Evolutionary conservation across 2,329 filamentous ascomycete species (phyloP).

Genomic region (Aspergillus hiratsukae): DNA sequence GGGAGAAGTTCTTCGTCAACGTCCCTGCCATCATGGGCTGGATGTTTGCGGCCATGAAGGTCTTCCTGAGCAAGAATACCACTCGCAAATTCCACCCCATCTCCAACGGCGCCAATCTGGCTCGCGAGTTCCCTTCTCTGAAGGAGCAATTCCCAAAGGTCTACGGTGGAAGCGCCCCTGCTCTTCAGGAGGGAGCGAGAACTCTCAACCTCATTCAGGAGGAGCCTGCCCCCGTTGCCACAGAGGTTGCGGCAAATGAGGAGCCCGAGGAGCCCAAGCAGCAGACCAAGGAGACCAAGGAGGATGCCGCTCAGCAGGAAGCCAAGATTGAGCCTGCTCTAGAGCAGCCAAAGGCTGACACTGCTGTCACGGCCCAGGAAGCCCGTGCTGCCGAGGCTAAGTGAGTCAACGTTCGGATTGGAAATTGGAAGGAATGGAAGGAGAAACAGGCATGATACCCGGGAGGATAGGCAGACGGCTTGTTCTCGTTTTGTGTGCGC

Average conservation of each 20-base stretch:
- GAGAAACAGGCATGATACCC: conserved; percentile 17
- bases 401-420: conserved; percentile 4
- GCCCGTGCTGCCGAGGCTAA: conserved; percentile 10
- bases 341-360: conserved; percentile 16
- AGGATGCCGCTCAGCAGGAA: conserved; percentile 12
- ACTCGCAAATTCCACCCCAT: conserved; percentile 77
- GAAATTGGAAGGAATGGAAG: conserved; percentile 7
- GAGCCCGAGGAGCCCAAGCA: conserved; percentile 13
- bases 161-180: conserved; percentile 70
- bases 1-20: conserved; percentile 94
- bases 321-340: conserved; percentile 4
- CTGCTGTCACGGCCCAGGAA: conserved; percentile 18
- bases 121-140: conserved; percentile 55
- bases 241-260: conserved; percentile 8
- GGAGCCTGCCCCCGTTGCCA: conserved; percentile 9
- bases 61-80: conserved; percentile 68
- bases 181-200: conserved; percentile 40
- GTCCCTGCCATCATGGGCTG: conserved; percentile 89
- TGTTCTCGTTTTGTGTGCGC: conserved; percentile 12
- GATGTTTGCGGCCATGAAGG: conserved; percentile 70
- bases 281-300: conserved; percentile 15
- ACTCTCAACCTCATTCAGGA: conserved; percentile 29
- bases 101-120: conserved; percentile 66
- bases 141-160: conserved; percentile 63
- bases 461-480: conserved; percentile 11